phyloP scores from a whole-genome alignment of 345 rosid species.

The Populus nigra region DNA sequence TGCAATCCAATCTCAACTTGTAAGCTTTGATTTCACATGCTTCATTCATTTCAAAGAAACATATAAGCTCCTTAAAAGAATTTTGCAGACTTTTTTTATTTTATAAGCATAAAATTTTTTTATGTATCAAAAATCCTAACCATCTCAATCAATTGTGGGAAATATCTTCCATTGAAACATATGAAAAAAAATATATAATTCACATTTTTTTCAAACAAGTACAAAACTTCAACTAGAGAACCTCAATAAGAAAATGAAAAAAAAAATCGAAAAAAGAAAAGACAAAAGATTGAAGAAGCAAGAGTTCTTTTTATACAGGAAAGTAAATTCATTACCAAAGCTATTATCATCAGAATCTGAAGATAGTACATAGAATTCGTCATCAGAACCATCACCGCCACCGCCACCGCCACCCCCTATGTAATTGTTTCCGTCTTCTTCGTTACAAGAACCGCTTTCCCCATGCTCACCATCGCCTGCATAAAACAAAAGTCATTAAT shows the following conservation, averaged over 20 bases:
- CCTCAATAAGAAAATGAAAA: too few relatives aligned
- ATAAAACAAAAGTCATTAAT: neutral
- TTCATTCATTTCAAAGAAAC: neutral
- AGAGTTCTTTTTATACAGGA: neutral
- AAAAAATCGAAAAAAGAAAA: neutral
- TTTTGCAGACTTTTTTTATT: neutral
- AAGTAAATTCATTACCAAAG: conserved; percentile 3
- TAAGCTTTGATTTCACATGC: neutral
- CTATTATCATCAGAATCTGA: conserved; percentile 30
- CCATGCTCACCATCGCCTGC: neutral
- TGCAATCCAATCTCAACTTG: neutral
- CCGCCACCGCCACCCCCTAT: neutral
- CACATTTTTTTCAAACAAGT: neutral
- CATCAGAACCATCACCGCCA: conserved; percentile 8
- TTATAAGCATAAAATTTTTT: too few relatives aligned
- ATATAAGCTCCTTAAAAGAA: neutral
- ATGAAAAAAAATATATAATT: too few relatives aligned
- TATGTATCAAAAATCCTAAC: neutral
- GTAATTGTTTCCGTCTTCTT: neutral
- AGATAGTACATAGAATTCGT: conserved; percentile 16
- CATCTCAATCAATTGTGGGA: neutral
- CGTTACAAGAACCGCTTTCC: neutral
- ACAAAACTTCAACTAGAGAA: neutral
- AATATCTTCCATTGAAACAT: neutral
- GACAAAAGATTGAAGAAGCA: neutral